Evolutionary conservation across 208 protist species (phyloP), one percentile per base, ranked within the genome.

Genomic region (Trypanosoma brucei): DNA sequence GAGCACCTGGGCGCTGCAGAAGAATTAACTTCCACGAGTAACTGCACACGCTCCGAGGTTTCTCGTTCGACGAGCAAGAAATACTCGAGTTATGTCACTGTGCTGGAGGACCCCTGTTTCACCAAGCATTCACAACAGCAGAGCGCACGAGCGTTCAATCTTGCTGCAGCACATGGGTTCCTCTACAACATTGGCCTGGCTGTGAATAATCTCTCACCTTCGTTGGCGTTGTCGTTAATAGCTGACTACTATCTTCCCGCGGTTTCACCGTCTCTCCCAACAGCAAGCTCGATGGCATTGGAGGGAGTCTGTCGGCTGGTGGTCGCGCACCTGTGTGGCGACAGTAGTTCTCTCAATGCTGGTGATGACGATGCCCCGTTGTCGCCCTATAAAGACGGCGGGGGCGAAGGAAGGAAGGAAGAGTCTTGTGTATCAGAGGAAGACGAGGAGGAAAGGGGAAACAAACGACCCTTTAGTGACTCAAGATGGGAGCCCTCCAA

Each of bases 241-340:
- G 62, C 59, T 55, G 59, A 70, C 0, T 88, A 83, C 68, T 73
- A 86, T 59, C 55, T 87, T 44, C 80, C 81, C 13, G 55, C 70
- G 1, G 72, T 66, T 3, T 59, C 65, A 48, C 62, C 57, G 5
- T 52, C 90, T 33, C 66, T 94, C 38, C 68, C 67, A 14, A 45
- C 60, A 36, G 79, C 84, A 49, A 88, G 73, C 2, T 40, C 79
- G 0, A 84, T 81, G 13, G 68, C 79, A 37, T 71, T 88, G 22
- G 84, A 94, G 63, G 87, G 82, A 1, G 62, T 91, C 3, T 72
- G 82, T 8, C 69, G 78, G 8, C 56, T 94, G 4, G 53, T 90
- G 9, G 76, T 80, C 3, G 46, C 60, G 31, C 74, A 75, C 36
- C 42, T 73, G 1, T 76, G 68, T 58, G 61, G 67, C 9, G 36